These are phyloP conservation scores for Pelargonium cotyledonis DNA, from an alignment of 441 rosid genomes.

Conservation along the genomic window DNA sequence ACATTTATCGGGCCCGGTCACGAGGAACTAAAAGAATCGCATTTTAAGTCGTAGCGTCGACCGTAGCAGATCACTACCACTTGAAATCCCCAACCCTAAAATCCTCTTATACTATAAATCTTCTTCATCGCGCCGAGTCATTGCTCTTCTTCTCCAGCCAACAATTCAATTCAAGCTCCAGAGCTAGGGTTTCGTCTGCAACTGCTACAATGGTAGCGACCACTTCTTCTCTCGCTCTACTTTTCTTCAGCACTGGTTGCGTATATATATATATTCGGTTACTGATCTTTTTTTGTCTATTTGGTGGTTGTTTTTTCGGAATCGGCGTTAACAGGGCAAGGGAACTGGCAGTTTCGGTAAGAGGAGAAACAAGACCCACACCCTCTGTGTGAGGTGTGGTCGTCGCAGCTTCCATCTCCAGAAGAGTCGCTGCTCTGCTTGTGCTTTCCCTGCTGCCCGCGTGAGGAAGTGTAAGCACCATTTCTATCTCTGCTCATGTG, in stretches of 20 bases:
- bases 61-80: no score
- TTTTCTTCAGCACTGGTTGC: no score
- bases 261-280: no score
- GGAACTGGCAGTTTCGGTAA: slow-evolving; percentile 96
- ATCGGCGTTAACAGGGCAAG: slow-evolving; percentile 55
- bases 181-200: neutral
- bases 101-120: neutral
- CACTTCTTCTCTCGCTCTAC: no score
- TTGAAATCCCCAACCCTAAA: neutral
- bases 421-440: slow-evolving; percentile 85
- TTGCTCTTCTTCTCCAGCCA: neutral
- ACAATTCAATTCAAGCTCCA: neutral
- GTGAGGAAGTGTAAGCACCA: slow-evolving; percentile 61
- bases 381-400: slow-evolving; percentile 89
- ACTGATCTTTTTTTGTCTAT: no score
- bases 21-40: no score
- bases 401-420: slow-evolving; percentile 93
- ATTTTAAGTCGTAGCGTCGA: no score
- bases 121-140: neutral
- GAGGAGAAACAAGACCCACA: slow-evolving; percentile 96
- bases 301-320: neutral
- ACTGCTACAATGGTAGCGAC: neutral
- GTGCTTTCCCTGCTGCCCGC: slow-evolving; percentile 87
- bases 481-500: no score
- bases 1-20: no score